These are phyloP conservation scores for Cynanchum wilfordii DNA, from an alignment of 257 asterid species.

Conservation along the genomic window DNA sequence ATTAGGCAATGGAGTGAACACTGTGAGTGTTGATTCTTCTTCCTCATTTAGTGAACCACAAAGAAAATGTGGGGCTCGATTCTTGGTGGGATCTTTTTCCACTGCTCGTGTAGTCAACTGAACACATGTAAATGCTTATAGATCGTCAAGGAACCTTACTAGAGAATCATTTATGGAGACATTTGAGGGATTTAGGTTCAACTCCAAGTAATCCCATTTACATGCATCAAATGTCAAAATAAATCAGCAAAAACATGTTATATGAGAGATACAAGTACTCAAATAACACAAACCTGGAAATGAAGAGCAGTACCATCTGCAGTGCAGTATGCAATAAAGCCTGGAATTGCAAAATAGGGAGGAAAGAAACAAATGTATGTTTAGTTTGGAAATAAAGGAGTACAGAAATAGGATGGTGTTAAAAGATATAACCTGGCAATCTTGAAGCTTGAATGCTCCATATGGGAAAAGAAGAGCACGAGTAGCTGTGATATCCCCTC, in stretches of 20 bases:
- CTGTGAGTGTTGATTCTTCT: conserved; percentile 47
- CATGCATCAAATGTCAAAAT: conserved; percentile 3
- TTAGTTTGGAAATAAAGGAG: conserved; percentile 2
- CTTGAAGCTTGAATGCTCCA: conserved; percentile 78
- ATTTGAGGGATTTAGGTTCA: not conserved
- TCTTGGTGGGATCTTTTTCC: conserved; percentile 49
- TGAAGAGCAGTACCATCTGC: conserved; percentile 69
- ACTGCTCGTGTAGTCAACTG: conserved; percentile 62
- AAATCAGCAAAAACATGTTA: not conserved
- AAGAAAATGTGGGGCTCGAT: conserved; percentile 58
- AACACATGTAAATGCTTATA: conserved; percentile 3
- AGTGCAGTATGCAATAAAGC: conserved; percentile 81
- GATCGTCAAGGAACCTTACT: not conserved
- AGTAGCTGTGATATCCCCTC: conserved; percentile 51
- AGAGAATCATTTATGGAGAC: not conserved
- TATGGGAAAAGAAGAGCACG: conserved; percentile 61
- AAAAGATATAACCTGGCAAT: conserved; percentile 48
- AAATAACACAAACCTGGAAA: conserved; percentile 59
- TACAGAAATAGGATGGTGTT: not conserved
- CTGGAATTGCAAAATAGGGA: conserved; percentile 29
- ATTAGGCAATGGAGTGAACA: conserved; percentile 42
- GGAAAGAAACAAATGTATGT: not conserved
- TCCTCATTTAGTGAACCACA: conserved; percentile 76
- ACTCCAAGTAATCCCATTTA: not conserved
- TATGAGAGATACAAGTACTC: conserved; percentile 9